Base-by-base conservation (phyloP, 352 stramenopile genomes). In the Halophytophthora batemanensis region DNA sequence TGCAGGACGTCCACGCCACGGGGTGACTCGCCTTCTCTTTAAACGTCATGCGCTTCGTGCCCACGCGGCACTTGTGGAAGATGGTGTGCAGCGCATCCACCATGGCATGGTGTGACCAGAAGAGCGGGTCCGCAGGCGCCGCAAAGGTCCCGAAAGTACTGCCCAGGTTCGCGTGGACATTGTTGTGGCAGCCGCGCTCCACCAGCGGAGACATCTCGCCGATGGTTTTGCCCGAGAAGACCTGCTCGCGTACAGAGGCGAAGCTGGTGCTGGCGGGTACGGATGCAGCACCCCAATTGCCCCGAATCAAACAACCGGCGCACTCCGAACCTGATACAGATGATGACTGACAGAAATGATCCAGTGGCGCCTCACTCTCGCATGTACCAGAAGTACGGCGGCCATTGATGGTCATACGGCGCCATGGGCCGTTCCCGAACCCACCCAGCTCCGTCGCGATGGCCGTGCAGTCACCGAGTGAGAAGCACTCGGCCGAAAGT, bases 21-120 rank as follows among this genome's bases (percentile, higher is more conserved):
- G 68, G 40, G 23, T 78, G 58, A 10, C 65, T 43, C 1, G 66
- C 66, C 44, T 87, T 89, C 34, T 92, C 55, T 1, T 41, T 44
- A 29, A 82, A 68, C 6, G 71, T 81, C 23, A 87, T 34, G 3
- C 59, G 56, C 4, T 44, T 28, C 10, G 66, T 62, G 11, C 77
- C 76, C 2, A 86, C 74, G 6, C 67, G 64, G 50, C 82, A 93
- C 52, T 87, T 79, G 75, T 87, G 68, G 65, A 86, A 90, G 31
- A 89, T 55, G 8, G 62, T 57, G 51, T 87, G 72, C 12, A 93
- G 56, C 31, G 75, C 40, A 45, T 93, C 82, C 4, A 93, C 56
- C 51, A 72, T 84, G 2, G 74, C 64, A 56, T 93, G 82, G 45
- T 89, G 76, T 18, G 77, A 90, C 68, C 69, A 93, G 53, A 93